A percentile compares a stretch with the other conserved stretches of the same genome.
phyloP scores from a whole-genome alignment of 306 rosid genomes.

The Vicia faba region DNA sequence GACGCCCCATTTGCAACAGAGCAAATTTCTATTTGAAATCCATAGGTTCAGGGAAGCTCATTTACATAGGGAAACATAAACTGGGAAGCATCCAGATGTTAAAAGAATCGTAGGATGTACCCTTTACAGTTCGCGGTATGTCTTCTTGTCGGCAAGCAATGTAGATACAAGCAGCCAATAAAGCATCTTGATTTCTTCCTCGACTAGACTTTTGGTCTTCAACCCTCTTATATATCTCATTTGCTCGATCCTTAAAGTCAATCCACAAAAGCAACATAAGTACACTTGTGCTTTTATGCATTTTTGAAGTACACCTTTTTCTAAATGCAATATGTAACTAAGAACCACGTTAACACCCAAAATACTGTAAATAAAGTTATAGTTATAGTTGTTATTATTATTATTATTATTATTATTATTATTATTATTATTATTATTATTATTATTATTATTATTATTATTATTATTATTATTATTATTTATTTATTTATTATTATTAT shows the following conservation, averaged over 20 bases:
- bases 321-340: too few relatives aligned
- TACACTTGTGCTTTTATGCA: neutral
- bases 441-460: too few relatives aligned
- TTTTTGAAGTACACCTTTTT: neutral
- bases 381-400: too few relatives aligned
- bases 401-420: too few relatives aligned
- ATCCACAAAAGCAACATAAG: conserved; percentile 35
- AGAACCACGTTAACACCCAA: too few relatives aligned
- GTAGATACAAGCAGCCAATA: conserved; percentile 98
- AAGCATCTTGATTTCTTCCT: conserved; percentile 98
- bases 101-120: conserved; percentile 73
- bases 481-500: too few relatives aligned
- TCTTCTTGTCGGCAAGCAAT: conserved; percentile 99
- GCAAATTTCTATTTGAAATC: conserved; percentile 93
- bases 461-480: too few relatives aligned
- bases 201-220: conserved; percentile 98
- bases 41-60: conserved; percentile 77
- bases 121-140: conserved; percentile 97
- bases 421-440: too few relatives aligned
- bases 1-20: conserved; percentile 98
- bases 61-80: conserved; percentile 66
- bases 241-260: conserved; percentile 88
- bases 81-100: conserved; percentile 68
- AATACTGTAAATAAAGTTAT: too few relatives aligned
- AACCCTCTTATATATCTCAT: conserved; percentile 95